These are phyloP conservation scores for Epichloe brachyelytri DNA, from an alignment of 2,329 filamentous ascomycete species.

Conservation along the genomic window DNA sequence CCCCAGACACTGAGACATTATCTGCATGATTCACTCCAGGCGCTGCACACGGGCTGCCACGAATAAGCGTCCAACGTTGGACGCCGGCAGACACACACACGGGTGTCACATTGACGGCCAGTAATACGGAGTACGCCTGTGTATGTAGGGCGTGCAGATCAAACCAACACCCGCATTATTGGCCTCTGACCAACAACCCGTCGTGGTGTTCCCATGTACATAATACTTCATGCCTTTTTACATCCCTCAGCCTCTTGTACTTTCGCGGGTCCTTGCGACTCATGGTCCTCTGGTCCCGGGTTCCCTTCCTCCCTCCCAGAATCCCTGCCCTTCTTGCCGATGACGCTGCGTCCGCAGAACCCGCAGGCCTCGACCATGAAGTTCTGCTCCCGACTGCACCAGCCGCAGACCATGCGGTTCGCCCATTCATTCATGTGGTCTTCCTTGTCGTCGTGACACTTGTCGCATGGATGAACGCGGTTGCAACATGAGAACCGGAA, in stretches of 20 bases:
- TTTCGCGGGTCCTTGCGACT: slow-evolving; percentile 65
- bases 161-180: too few species aligned
- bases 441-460: slow-evolving; percentile 60
- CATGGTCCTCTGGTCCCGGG: slow-evolving; percentile 59
- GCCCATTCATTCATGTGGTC: slow-evolving; percentile 72
- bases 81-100: too few species aligned
- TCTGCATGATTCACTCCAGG: neutral
- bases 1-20: neutral
- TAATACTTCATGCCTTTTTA: neutral
- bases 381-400: slow-evolving; percentile 68
- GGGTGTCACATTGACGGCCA: neutral
- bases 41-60: neutral
- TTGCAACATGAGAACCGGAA: slow-evolving; percentile 52
- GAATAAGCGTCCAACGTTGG: neutral
- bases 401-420: slow-evolving; percentile 71
- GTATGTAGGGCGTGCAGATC: too few species aligned
- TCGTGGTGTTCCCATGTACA: too few species aligned
- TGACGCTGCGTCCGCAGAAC: slow-evolving; percentile 57
- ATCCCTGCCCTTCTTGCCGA: slow-evolving; percentile 52
- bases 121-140: neutral
- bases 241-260: slow-evolving; percentile 44
- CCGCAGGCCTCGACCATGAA: slow-evolving; percentile 65
- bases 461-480: slow-evolving; percentile 48
- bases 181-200: too few species aligned
- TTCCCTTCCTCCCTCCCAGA: slow-evolving; percentile 80